Evolutionary conservation across 495 filamentous ascomycete species (phyloP).

Genomic region (Amphirosellinia nigrospora): DNA sequence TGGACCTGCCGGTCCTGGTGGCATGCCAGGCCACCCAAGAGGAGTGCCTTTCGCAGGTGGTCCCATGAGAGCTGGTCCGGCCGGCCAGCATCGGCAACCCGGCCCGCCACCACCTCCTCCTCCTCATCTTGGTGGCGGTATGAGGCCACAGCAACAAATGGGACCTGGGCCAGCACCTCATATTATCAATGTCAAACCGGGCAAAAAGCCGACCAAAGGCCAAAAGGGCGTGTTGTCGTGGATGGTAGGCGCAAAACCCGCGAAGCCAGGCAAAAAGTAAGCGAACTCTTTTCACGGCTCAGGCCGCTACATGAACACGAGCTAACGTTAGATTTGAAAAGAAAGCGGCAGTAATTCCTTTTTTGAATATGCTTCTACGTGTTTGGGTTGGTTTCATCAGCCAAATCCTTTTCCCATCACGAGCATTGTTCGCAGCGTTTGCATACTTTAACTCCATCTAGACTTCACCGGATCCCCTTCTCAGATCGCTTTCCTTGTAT

Average conservation of each 20-base stretch:
- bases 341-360: constrained; percentile 10
- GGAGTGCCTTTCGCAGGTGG: constrained; percentile 14
- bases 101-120: constrained; percentile 26
- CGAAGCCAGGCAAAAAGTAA: constrained; percentile 39
- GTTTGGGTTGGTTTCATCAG: background rate
- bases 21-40: constrained; percentile 24
- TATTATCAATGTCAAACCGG: constrained; percentile 32
- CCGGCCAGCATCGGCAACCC: constrained; percentile 1
- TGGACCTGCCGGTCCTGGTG: constrained; percentile 18
- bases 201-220: constrained; percentile 31
- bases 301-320: background rate
- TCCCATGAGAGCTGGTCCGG: constrained; percentile 9
- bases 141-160: constrained; percentile 6
- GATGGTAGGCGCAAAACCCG: constrained; percentile 40
- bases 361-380: constrained; percentile 4
- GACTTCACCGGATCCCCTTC: constrained; percentile 26
- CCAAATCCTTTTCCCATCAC: background rate
- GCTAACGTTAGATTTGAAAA: constrained; percentile 11
- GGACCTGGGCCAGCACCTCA: constrained; percentile 7
- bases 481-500: constrained; percentile 30
- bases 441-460: constrained; percentile 21
- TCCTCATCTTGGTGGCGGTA: background rate
- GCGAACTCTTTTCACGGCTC: background rate
- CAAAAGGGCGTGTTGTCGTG: constrained; percentile 43
- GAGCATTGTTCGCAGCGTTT: constrained; percentile 17